Evolutionary conservation across 2,329 filamentous ascomycete species (phyloP).

Genomic region (Pseudocercospora crystallina): DNA sequence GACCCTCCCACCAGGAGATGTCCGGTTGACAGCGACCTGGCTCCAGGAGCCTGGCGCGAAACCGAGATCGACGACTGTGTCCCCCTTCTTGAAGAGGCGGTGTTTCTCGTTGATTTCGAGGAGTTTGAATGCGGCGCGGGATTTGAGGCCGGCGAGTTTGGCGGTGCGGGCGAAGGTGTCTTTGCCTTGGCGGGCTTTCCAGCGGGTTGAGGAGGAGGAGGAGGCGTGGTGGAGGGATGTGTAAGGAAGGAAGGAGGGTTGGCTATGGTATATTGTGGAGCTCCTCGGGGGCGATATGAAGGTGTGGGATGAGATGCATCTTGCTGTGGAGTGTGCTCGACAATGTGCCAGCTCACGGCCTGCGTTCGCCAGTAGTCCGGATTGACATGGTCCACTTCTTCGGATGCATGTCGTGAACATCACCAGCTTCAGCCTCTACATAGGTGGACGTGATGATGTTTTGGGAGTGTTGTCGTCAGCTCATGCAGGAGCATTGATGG

Average conservation of each 20-base stretch:
- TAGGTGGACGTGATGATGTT: too few species aligned
- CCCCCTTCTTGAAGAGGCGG: conserved; percentile 72
- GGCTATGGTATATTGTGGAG: not conserved
- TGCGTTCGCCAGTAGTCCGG: too few species aligned
- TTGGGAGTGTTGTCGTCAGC: too few species aligned
- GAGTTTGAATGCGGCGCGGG: conserved; percentile 89
- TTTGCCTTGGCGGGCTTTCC: conserved; percentile 74
- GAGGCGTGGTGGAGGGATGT: conserved; percentile 11
- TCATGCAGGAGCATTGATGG: too few species aligned
- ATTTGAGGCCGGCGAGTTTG: conserved; percentile 77
- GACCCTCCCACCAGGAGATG: conserved; percentile 68
- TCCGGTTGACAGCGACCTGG: conserved; percentile 78
- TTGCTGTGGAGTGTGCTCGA: too few species aligned
- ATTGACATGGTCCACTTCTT: too few species aligned
- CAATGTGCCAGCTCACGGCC: too few species aligned
- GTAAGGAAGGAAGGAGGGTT: not conserved
- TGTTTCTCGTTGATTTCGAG: conserved; percentile 85
- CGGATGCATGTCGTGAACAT: too few species aligned
- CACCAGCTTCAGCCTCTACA: too few species aligned
- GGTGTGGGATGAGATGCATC: too few species aligned
- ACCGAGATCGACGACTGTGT: conserved; percentile 87
- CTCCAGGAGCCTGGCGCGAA: conserved; percentile 71
- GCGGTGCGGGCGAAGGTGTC: conserved; percentile 76
- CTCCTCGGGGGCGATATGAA: not conserved
- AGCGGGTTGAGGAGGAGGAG: conserved; percentile 67